Evolutionary conservation across 2,329 filamentous ascomycete genomes (phyloP), one percentile per base, ranked within the genome.

Genomic region (Macrophomina phaseolina): DNA sequence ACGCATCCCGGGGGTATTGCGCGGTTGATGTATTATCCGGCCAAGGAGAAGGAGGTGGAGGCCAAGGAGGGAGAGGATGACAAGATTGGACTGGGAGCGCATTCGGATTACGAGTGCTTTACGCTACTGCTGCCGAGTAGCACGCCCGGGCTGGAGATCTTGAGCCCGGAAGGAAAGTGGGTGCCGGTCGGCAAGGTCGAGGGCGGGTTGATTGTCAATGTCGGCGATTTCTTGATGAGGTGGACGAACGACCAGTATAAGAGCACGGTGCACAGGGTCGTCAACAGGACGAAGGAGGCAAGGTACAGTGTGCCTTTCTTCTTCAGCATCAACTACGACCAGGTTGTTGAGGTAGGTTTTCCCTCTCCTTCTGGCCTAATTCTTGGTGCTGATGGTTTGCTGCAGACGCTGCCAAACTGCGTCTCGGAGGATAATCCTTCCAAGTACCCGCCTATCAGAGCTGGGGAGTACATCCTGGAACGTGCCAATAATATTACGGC

Each of bases 191-290:
- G 70, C 4, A 80, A 82, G 2, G 71, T 82, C 0, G 75, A 77
- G 1, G 80, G 77, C 0, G 78, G 82, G 0, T 78, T 85, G 53
- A 82, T 86, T 16, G 81, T 86, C n/a, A 86, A 86, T 63, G 81
- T 85, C 18, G 84, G 79, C 5, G 82, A 86, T 70, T 83, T 81
- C 64, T 72, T 86, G 68, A 83, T 83, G 78, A 78, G 83, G 16
- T 83, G 82, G 74, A 84, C 83, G 0, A 86, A 86, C 65, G 83
- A 81, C 18, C 67, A 74, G 53, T 85, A 83, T 65, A 77, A 82
- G 64, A 83, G 80, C 52, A 84, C 82, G 0, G 78, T 85, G n/a
- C 84, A 85, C 68, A 73, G 82, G 1, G 83, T 81, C 1, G 77
- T 81, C 40, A 85, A 84, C 60, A 69, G 73, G 30, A 70, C 71